phyloP scores from a whole-genome alignment of 1,139 yeast species.

The Tardiomyces blankii region DNA sequence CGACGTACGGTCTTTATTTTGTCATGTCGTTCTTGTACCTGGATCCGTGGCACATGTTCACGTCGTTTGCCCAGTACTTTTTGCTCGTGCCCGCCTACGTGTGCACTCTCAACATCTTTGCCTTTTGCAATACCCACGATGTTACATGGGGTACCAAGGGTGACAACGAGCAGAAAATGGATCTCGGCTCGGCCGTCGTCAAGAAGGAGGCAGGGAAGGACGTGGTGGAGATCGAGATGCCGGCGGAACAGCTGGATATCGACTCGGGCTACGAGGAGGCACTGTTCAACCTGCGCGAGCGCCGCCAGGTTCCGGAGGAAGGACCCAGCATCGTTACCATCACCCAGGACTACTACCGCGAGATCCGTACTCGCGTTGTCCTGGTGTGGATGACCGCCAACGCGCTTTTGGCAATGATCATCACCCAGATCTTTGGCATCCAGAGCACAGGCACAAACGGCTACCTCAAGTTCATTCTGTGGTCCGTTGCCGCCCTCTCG shows the following conservation, averaged over 20 bases:
- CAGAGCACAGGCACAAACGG: conserved; percentile 55
- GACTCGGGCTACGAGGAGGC: conserved; percentile 80
- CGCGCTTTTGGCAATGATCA: conserved; percentile 69
- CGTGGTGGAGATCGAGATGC: conserved; percentile 75
- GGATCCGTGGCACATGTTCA: conserved; percentile 91
- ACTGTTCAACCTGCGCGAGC: conserved; percentile 59
- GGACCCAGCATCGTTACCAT: conserved; percentile 44
- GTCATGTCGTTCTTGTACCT: conserved; percentile 69
- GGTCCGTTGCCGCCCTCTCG: conserved; percentile 84
- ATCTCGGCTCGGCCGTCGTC: conserved; percentile 53
- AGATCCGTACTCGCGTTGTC: conserved; percentile 90
- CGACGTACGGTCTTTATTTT: conserved; percentile 80
- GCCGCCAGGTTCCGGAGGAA: conserved; percentile 43
- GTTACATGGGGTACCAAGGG: conserved; percentile 98
- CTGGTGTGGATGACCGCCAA: conserved; percentile 81
- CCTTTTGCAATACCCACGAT: conserved; percentile 92
- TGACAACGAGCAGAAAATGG: conserved; percentile 62
- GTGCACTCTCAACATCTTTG: conserved; percentile 84
- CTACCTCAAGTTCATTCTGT: conserved; percentile 71
- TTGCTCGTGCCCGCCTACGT: conserved; percentile 83
- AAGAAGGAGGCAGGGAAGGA: conserved; percentile 42
- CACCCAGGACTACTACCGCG: conserved; percentile 77
- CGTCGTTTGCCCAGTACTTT: conserved; percentile 79
- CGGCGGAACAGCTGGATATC: conserved; percentile 81
- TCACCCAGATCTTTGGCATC: conserved; percentile 68